phyloP scores from a whole-genome alignment of 2,329 filamentous ascomycete species.

The Sclerotinia glacialis region DNA sequence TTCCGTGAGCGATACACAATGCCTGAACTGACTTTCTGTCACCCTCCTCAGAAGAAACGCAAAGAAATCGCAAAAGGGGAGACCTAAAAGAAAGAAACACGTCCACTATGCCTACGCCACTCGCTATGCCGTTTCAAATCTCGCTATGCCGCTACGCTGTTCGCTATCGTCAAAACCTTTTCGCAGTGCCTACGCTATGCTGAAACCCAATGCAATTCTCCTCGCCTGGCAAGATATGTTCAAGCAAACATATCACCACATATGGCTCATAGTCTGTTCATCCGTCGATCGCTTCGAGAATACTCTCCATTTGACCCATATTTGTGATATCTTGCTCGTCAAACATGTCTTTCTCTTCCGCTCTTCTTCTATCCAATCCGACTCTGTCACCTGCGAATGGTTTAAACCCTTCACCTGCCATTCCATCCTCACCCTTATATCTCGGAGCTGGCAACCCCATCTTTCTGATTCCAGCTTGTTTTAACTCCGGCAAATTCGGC shows the following conservation, averaged over 20 bases:
- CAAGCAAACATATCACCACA: neutral
- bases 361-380: neutral
- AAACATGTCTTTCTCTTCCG: neutral
- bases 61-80: neutral
- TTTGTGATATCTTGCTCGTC: neutral
- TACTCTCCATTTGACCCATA: neutral
- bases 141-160: neutral
- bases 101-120: constrained; percentile 7
- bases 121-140: neutral
- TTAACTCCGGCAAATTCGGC: constrained; percentile 9
- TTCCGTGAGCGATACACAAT: constrained; percentile 10
- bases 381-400: neutral
- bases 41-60: neutral
- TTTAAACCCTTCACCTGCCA: neutral
- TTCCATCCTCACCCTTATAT: neutral
- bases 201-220: neutral
- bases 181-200: neutral
- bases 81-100: neutral
- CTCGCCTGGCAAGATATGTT: neutral
- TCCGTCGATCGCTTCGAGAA: neutral
- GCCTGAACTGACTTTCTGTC: neutral
- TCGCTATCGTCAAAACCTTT: neutral
- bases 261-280: neutral
- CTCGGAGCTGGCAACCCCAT: neutral
- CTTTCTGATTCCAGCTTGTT: neutral